A percentile compares a stretch with the other conserved stretches of the same genome.
These are phyloP conservation scores for Imleria badia DNA, from an alignment of 768 basidiomycete genomes.

Conservation along the genomic window DNA sequence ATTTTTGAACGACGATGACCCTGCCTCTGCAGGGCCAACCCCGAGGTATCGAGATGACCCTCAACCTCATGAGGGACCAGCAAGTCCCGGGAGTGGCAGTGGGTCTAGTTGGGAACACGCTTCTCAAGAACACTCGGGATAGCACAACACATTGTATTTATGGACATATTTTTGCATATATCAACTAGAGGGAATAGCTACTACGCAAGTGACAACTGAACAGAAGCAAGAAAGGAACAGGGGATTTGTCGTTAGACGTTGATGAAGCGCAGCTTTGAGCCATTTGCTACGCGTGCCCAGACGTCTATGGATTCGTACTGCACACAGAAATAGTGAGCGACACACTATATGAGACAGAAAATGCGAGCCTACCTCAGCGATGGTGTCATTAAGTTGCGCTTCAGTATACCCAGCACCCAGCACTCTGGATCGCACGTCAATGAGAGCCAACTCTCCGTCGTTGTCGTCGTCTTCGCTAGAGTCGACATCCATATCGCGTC, in stretches of 20 bases:
- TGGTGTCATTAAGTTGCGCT: slow-evolving; percentile 82
- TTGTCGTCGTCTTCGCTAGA: slow-evolving; percentile 67
- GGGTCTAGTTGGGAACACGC: slow-evolving; percentile 79
- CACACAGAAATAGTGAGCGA: slow-evolving; percentile 11
- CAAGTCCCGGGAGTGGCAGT: slow-evolving; percentile 40
- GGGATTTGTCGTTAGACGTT: slow-evolving; percentile 17
- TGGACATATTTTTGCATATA: slow-evolving; percentile 24
- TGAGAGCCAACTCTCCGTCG: slow-evolving; percentile 73
- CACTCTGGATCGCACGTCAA: slow-evolving; percentile 85
- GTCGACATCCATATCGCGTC: slow-evolving; percentile 69
- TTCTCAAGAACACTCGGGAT: slow-evolving; percentile 36
- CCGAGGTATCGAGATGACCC: slow-evolving; percentile 58
- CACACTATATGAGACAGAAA: neutral
- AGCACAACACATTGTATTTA: slow-evolving; percentile 15
- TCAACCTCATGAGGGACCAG: slow-evolving; percentile 18
- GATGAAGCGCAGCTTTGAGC: slow-evolving; percentile 76
- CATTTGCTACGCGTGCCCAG: slow-evolving; percentile 80
- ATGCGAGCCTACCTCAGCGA: slow-evolving; percentile 59
- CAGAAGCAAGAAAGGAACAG: neutral
- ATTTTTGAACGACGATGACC: slow-evolving; percentile 80
- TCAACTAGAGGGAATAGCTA: slow-evolving; percentile 6
- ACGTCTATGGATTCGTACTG: slow-evolving; percentile 89
- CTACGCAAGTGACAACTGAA: slow-evolving; percentile 14
- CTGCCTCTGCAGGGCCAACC: slow-evolving; percentile 30
- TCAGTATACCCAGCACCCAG: slow-evolving; percentile 90